Percentiles rank a stretch among this genome's conserved stretches.
Conservation (phyloP, 345 rosid species). For the Moricandia arvensis region DNA sequence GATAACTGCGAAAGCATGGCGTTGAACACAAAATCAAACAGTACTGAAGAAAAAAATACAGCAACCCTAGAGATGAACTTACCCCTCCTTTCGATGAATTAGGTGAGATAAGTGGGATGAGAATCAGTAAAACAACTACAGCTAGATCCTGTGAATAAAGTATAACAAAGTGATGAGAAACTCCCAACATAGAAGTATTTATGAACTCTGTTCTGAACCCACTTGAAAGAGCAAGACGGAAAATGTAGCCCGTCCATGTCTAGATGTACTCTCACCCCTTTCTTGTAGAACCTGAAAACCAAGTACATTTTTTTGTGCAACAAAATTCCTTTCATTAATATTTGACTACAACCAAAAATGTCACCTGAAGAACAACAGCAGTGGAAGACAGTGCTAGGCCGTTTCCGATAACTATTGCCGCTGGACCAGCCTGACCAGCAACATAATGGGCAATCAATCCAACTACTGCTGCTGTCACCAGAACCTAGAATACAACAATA, state of each 20-base stretch:
- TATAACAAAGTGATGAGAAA: constrained; percentile 23
- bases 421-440: constrained; percentile 85
- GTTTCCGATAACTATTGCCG: constrained; percentile 94
- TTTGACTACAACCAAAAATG: constrained; percentile 6
- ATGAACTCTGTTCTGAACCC: constrained; percentile 20
- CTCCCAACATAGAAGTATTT: background rate
- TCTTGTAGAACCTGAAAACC: constrained; percentile 89
- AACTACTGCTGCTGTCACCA: constrained; percentile 84
- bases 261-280: constrained; percentile 98
- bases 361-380: constrained; percentile 96
- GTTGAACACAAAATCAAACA: constrained; percentile 9
- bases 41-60: background rate
- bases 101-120: constrained; percentile 97
- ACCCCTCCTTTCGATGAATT: constrained; percentile 99
- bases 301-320: constrained; percentile 5
- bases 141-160: constrained; percentile 80
- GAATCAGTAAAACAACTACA: constrained; percentile 92
- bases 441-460: constrained; percentile 80
- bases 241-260: constrained; percentile 99
- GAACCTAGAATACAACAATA: constrained; percentile 58
- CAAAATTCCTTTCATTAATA: background rate
- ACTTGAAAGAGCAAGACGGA: constrained; percentile 99
- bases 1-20: background rate
- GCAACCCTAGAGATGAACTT: constrained; percentile 31
- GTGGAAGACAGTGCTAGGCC: constrained; percentile 97